Evolutionary conservation across 2,329 filamentous ascomycete species (phyloP).

Genomic region (Hypoxylon rubiginosum): DNA sequence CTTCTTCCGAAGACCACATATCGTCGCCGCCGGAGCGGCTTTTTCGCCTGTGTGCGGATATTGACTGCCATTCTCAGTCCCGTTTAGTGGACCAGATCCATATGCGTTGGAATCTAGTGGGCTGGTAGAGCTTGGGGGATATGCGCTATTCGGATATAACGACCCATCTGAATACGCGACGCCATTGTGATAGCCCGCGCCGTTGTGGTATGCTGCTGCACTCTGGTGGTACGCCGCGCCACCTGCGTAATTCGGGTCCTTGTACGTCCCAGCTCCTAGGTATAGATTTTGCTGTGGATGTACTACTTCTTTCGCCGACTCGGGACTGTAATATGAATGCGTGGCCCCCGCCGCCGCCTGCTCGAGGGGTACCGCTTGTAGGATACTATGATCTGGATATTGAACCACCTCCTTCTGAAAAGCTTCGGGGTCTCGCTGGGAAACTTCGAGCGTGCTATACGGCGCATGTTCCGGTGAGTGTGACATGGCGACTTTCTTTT

Average conservation of each 20-base stretch:
- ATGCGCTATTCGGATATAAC: conserved; percentile 30
- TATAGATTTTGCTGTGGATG: conserved; percentile 18
- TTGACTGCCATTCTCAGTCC: conserved; percentile 15
- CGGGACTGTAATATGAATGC: conserved; percentile 35
- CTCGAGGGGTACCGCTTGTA: conserved; percentile 41
- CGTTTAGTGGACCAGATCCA: conserved; percentile 14
- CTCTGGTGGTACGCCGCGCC: conserved; percentile 22
- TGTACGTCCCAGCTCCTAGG: conserved; percentile 26
- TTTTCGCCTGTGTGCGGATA: conserved; percentile 26
- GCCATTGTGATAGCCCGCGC: conserved; percentile 20
- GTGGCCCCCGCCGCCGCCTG: conserved; percentile 20
- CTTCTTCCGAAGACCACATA: conserved; percentile 40
- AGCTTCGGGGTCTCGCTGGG: conserved; percentile 33
- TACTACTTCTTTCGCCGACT: conserved; percentile 40
- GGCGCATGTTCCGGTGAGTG: conserved; percentile 13
- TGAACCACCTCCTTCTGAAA: conserved; percentile 39
- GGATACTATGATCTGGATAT: conserved; percentile 40
- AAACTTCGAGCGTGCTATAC: conserved; percentile 42
- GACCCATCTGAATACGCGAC: conserved; percentile 16
- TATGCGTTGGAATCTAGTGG: conserved; percentile 29
- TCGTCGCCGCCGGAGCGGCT: conserved; percentile 27
- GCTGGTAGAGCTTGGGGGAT: conserved; percentile 25
- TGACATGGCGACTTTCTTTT: conserved; percentile 33
- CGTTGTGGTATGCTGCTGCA: conserved; percentile 13
- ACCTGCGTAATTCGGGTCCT: conserved; percentile 26